Base-by-base conservation (phyloP, 1,284 basidiomycete species). In the Athelia sp. region DNA sequence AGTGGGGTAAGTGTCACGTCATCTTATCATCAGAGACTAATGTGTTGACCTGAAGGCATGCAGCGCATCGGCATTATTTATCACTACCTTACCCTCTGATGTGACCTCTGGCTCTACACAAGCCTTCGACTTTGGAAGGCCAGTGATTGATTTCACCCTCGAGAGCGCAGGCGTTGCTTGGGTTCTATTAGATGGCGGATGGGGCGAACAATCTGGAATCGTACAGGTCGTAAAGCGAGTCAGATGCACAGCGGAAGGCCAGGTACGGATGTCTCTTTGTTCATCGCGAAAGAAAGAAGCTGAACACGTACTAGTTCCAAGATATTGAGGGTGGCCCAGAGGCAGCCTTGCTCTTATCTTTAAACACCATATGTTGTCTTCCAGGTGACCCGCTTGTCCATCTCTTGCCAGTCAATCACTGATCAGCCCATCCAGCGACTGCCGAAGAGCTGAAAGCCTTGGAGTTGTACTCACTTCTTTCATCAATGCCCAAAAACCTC, bases 21-120 rank as follows among this genome's bases (percentile, higher is more conserved):
- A 15, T 11, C 29, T 34, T 18, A 34, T 23, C 38, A 29, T 22
- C 40, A 48, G 21, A n/a, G 4, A 21, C 50, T 8, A 48, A 32
- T 29, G n/a, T n/a, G n/a, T 46, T 42, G 36, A 45, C 42, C 48
- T 49, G 21, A 21, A n/a, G 19, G 15, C 18, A 24, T 54, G n/a
- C 58, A 91, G 89, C 18, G 76, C 80, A 2, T 81, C 83, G 1
- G 86, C 87, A 0, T 55, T 91, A 4, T 90, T 90, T 60, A 70
- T 62, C 35, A 75, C 73, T 49, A 56, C 63, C 21, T 74, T 74
- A 52, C 65, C 72, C 1, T 54, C 61, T 36, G 59, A 60, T 2
- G 62, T 53, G 11, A 58, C 64, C 36, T 17, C 36, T 21, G n/a
- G n/a, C 15, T 3, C 49, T 61, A 1, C 55, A 60, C 3, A 63